Conservation (phyloP, 2,329 filamentous ascomycete genomes). For the Diaporthe ampelina region DNA sequence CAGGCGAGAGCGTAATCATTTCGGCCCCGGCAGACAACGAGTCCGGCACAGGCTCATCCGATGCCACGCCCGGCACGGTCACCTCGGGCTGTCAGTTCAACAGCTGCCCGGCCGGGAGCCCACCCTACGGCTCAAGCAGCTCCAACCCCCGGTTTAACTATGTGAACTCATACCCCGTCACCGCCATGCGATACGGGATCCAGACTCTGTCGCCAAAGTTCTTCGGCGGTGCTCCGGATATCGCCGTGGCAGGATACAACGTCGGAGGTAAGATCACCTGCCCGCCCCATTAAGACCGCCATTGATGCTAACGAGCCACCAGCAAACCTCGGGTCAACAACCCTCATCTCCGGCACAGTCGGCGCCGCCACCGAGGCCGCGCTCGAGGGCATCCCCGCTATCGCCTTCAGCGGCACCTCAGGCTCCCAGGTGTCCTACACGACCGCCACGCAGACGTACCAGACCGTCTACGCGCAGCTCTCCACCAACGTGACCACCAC, state of each 20-base stretch:
- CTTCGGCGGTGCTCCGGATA: conserved; percentile 69
- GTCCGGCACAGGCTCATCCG: conserved; percentile 72
- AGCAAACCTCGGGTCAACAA: conserved; percentile 67
- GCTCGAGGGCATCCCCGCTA: conserved; percentile 69
- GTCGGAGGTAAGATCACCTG: conserved; percentile 51
- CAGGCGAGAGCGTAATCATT: conserved; percentile 73
- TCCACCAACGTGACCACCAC: conserved; percentile 69
- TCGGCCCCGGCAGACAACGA: conserved; percentile 77
- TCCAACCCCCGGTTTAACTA: conserved; percentile 74
- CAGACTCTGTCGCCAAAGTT: conserved; percentile 65
- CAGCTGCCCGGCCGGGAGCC: conserved; percentile 70
- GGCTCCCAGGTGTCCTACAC: conserved; percentile 40
- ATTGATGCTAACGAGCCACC: not conserved
- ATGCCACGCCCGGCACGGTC: conserved; percentile 62
- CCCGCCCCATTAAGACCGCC: no score
- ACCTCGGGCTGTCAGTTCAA: conserved; percentile 69
- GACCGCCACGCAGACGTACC: conserved; percentile 61
- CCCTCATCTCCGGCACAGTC: conserved; percentile 76
- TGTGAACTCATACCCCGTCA: conserved; percentile 79
- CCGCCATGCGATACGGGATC: conserved; percentile 74
- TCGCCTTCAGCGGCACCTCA: conserved; percentile 73
- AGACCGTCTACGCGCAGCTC: conserved; percentile 72
- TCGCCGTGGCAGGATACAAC: conserved; percentile 76
- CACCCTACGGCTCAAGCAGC: conserved; percentile 69
- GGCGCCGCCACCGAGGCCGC: conserved; percentile 73